These are phyloP conservation scores for Pseudopyricularia cyperi DNA, from an alignment of 2,329 filamentous ascomycete genomes.

Conservation along the genomic window DNA sequence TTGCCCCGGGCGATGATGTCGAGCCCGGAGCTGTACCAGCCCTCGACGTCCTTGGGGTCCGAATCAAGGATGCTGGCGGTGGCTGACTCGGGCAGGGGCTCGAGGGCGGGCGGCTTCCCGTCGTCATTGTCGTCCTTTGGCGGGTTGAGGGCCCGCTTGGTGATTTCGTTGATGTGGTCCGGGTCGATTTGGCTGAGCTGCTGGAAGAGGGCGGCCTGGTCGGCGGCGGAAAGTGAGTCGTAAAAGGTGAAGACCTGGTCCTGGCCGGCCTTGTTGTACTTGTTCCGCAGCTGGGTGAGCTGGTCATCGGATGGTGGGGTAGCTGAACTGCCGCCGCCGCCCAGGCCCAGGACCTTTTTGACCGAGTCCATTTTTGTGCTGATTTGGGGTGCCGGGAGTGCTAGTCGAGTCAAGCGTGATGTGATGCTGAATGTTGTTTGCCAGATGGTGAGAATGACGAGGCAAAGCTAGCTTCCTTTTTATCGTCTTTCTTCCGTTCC, in stretches of 20 bases:
- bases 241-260: slow-evolving; percentile 81
- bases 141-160: slow-evolving; percentile 69
- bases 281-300: slow-evolving; percentile 53
- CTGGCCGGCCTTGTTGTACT: slow-evolving; percentile 63
- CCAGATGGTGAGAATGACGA: not conserved
- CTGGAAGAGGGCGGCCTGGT: slow-evolving; percentile 67
- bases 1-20: slow-evolving; percentile 68
- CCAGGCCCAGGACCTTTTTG: slow-evolving; percentile 27
- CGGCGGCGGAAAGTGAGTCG: slow-evolving; percentile 58
- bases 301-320: slow-evolving; percentile 50
- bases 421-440: not conserved
- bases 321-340: slow-evolving; percentile 20
- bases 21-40: slow-evolving; percentile 74
- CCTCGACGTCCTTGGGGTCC: slow-evolving; percentile 59
- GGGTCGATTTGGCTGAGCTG: slow-evolving; percentile 79
- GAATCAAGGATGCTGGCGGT: slow-evolving; percentile 89
- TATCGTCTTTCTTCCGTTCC: not conserved
- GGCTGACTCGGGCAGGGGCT: slow-evolving; percentile 77
- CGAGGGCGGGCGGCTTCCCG: slow-evolving; percentile 42
- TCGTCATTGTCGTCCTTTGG: slow-evolving; percentile 42
- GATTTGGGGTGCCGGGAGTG: not conserved
- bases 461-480: not conserved
- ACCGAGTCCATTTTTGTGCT: slow-evolving; percentile 24
- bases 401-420: not conserved
- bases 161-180: slow-evolving; percentile 74